phyloP scores from a whole-genome alignment of 495 filamentous ascomycete genomes.

The Hypoxylon rickii region DNA sequence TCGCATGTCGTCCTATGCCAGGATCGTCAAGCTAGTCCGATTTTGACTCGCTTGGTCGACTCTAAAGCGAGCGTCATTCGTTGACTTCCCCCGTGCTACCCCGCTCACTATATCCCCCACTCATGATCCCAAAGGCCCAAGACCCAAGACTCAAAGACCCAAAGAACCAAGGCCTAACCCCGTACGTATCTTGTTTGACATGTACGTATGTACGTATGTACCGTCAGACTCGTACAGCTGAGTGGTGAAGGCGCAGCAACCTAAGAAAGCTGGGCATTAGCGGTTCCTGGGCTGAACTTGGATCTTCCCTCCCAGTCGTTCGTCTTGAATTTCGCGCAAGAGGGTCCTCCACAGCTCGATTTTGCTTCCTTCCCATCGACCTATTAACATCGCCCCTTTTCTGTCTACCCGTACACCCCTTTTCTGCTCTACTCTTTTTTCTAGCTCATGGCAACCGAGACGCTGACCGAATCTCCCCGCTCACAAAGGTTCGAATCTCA shows the following conservation, averaged over 20 bases:
- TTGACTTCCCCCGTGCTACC: slow-evolving; percentile 22
- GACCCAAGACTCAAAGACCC: no score
- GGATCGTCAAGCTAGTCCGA: slow-evolving; percentile 34
- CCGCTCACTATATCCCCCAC: slow-evolving; percentile 34
- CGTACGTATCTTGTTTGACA: slow-evolving; percentile 25
- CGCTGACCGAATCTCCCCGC: slow-evolving; percentile 45
- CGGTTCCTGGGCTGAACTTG: slow-evolving; percentile 16
- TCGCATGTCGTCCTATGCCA: slow-evolving; percentile 30
- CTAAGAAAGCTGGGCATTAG: slow-evolving; percentile 26
- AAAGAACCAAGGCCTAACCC: slow-evolving; percentile 9
- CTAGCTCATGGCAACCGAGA: slow-evolving; percentile 45
- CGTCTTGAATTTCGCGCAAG: slow-evolving; percentile 29
- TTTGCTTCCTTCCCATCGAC: slow-evolving; percentile 3
- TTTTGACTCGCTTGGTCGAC: slow-evolving; percentile 27
- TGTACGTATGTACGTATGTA: slow-evolving; percentile 6
- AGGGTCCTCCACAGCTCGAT: no score
- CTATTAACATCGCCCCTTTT: not conserved
- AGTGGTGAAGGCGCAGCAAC: slow-evolving; percentile 24
- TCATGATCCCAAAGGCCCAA: slow-evolving; percentile 1
- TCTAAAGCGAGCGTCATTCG: slow-evolving; percentile 32
- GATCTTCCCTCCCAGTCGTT: not conserved
- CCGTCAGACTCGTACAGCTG: not conserved
- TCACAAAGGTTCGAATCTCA: slow-evolving; percentile 60
- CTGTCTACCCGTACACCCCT: not conserved
- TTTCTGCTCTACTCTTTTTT: not conserved